Percentiles rank a stretch among this genome's conserved stretches.
Conservation (phyloP, 108 stramenopile genomes). For the Discostella pseudostelligera region DNA sequence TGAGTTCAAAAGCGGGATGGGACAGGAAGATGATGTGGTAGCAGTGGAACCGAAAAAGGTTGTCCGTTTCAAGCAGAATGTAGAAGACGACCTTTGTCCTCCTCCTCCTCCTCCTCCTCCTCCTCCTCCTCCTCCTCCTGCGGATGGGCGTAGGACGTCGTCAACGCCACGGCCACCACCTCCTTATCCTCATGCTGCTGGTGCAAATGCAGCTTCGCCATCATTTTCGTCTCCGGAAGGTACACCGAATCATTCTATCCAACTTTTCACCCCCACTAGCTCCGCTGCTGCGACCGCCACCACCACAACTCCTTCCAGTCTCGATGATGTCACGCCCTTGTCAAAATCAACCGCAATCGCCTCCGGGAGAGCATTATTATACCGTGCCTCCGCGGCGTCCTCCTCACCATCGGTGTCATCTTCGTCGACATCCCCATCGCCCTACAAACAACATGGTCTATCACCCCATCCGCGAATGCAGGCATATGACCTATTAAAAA, state of each 20-base stretch:
- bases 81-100: conserved; percentile 26
- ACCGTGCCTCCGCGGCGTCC: conserved; percentile 21
- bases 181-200: background rate
- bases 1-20: too few species aligned
- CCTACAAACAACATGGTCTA: background rate
- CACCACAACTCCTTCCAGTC: background rate
- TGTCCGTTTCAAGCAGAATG: conserved; percentile 5
- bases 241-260: background rate
- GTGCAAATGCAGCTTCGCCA: background rate
- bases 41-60: conserved; percentile 21
- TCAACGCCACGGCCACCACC: conserved; percentile 5
- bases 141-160: background rate
- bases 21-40: background rate
- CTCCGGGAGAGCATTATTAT: conserved; percentile 24
- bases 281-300: background rate
- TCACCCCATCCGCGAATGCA: conserved; percentile 30
- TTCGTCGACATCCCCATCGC: background rate
- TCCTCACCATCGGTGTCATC: background rate
- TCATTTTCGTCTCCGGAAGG: background rate
- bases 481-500: conserved; percentile 32
- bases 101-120: conserved; percentile 24
- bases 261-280: background rate
- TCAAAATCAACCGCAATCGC: conserved; percentile 35
- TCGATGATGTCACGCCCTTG: background rate
- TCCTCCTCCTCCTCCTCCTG: conserved; percentile 22